Base-by-base conservation (phyloP, 805 yeast species). In the Sugiyamaella lignohabitans region DNA sequence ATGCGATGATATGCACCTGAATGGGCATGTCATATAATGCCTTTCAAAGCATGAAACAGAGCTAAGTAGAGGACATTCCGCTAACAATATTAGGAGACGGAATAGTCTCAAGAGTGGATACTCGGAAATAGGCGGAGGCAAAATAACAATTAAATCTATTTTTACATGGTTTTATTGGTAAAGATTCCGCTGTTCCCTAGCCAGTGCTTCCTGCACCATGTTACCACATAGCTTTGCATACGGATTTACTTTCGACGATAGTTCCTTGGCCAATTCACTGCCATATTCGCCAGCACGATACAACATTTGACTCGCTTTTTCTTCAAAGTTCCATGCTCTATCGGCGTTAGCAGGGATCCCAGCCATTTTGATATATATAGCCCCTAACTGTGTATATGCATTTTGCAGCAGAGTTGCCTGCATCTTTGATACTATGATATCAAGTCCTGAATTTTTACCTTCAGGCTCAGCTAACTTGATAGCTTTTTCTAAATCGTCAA, bases 191-290 rank as follows among this genome's bases (percentile, higher is more conserved):
- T n/a, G 8, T 42, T 56, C 59, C 6, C 46, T 42, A n/a, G 46
- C 42, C 14, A 57, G 38, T 8, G 58, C 52, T 22, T 57, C 50
- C 20, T 51, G 35, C 2, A 64, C 59, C 47, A 63, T 60, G 40
- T 55, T 56, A 4, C 68, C 68, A 40, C 68, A 64, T 27, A 64
- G 49, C 46, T 62, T 57, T 6, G 68, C 66, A 46, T 60, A 64
- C 32, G 67, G 68, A 40, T 64, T 64, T 27, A 59, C 49, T 30
- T 47, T 47, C 17, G 51, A 53, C 5, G 67, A 58, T 19, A 60
- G 46, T 5, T 57, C 52, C 2, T 47, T 47, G 1, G 64, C 59
- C 3, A 59, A 38, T 39, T 54, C 54, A 47, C 61, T 63, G n/a
- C 68, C 68, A 24, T 56, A 59, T 17, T 49, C 43, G 18, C 66